These are phyloP conservation scores for Colletotrichum paranaense DNA, from an alignment of 2,329 filamentous ascomycete species.

Conservation along the genomic window DNA sequence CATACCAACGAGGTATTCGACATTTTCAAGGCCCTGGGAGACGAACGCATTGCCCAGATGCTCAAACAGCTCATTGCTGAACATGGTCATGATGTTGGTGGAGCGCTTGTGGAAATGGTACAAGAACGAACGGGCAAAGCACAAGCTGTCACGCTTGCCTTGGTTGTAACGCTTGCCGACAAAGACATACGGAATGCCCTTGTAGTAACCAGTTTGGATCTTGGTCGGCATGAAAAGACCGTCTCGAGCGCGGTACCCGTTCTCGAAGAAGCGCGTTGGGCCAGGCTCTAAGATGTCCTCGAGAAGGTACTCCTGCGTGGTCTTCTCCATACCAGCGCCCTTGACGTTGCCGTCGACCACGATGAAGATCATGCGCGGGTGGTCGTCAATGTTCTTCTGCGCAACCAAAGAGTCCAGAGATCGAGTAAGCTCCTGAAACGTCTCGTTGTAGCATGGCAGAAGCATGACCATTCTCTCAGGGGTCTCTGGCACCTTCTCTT, in stretches of 20 bases:
- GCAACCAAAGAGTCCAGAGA: conserved; percentile 59
- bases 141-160: conserved; percentile 61
- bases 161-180: conserved; percentile 62
- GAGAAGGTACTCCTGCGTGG: conserved; percentile 58
- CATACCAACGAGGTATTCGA: conserved; percentile 59
- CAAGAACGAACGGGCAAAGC: conserved; percentile 60
- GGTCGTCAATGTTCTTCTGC: conserved; percentile 54
- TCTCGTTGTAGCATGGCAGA: conserved; percentile 63
- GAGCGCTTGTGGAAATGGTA: conserved; percentile 59
- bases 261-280: conserved; percentile 48
- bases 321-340: conserved; percentile 59
- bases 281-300: conserved; percentile 56
- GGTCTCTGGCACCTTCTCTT: conserved; percentile 43
- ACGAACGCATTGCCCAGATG: conserved; percentile 52
- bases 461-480: conserved; percentile 58
- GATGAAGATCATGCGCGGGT: conserved; percentile 57
- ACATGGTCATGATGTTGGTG: conserved; percentile 55
- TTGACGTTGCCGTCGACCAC: conserved; percentile 60
- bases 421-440: conserved; percentile 52
- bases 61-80: conserved; percentile 56
- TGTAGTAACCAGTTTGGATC: conserved; percentile 56
- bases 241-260: conserved; percentile 58
- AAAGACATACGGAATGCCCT: conserved; percentile 57
- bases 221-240: conserved; percentile 58
- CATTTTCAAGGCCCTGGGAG: conserved; percentile 49